Percentiles rank a stretch among this genome's conserved stretches.
Evolutionary conservation across 305 asterid species (phyloP).

Genomic region (Fraxinus dipetala): DNA sequence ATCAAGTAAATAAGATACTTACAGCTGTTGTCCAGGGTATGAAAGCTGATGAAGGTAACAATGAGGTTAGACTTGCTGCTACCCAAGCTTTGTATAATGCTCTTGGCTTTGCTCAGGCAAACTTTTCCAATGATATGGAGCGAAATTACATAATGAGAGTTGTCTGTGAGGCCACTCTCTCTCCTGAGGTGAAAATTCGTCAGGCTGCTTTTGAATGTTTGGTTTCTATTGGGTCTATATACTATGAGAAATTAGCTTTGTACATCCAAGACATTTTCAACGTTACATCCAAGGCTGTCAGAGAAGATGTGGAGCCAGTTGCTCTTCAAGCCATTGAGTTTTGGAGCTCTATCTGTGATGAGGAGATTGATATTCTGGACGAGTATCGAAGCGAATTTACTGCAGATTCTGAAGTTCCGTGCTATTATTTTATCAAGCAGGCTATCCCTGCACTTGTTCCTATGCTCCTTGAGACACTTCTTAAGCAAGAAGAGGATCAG

Average conservation of each 20-base stretch:
- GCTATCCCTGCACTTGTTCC: conserved; percentile 95
- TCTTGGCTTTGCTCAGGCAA: conserved; percentile 90
- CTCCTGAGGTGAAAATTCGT: conserved; percentile 76
- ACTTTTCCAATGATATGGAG: conserved; percentile 86
- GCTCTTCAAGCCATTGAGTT: conserved; percentile 94
- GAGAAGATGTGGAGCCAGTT: conserved; percentile 77
- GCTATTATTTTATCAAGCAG: conserved; percentile 78
- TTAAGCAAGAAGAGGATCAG: conserved; percentile 92
- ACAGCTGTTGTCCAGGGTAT: conserved; percentile 93
- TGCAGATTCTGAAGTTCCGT: conserved; percentile 70
- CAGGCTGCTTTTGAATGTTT: conserved; percentile 90
- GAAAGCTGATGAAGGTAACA: conserved; percentile 66
- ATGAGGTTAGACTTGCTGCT: conserved; percentile 82
- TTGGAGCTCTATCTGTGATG: conserved; percentile 91
- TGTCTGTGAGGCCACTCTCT: conserved; percentile 80
- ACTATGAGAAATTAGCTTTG: conserved; percentile 76
- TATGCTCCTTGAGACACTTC: conserved; percentile 77
- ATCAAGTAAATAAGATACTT: conserved; percentile 77
- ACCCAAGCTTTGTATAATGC: conserved; percentile 82
- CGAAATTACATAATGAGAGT: conserved; percentile 90
- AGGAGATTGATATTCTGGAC: conserved; percentile 83
- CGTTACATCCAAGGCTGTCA: conserved; percentile 79
- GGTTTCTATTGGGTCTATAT: conserved; percentile 78
- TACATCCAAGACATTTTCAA: conserved; percentile 75
- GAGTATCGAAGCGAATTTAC: conserved; percentile 71